phyloP scores from a whole-genome alignment of 2,329 filamentous ascomycete genomes.

The Coniochaeta ligniaria region DNA sequence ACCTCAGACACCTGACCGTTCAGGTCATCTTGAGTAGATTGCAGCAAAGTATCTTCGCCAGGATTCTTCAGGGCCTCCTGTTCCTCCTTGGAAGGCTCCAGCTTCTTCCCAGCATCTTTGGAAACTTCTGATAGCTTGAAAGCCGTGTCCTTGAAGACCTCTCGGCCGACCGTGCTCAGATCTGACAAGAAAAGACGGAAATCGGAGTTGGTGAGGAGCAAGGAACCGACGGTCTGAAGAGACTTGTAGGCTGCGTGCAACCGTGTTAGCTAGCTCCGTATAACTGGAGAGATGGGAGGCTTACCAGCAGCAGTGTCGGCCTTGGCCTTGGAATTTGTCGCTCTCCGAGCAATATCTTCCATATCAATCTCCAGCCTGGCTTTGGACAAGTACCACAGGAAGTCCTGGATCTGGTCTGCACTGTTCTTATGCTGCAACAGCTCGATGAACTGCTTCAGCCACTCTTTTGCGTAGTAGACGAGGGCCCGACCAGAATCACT shows the following conservation, averaged over 20 bases:
- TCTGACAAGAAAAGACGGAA: conserved; percentile 84
- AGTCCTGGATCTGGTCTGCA: conserved; percentile 81
- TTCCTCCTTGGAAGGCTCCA: conserved; percentile 62
- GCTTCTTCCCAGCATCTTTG: conserved; percentile 62
- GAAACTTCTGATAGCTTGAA: conserved; percentile 72
- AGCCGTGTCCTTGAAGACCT: conserved; percentile 83
- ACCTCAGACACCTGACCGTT: conserved; percentile 49
- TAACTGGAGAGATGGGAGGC: conserved; percentile 11
- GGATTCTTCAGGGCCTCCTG: conserved; percentile 44
- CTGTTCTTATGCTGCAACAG: conserved; percentile 76
- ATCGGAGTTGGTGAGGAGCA: conserved; percentile 85
- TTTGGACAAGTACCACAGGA: conserved; percentile 77
- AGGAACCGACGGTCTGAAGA: conserved; percentile 70
- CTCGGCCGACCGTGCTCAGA: conserved; percentile 67
- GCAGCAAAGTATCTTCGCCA: conserved; percentile 37
- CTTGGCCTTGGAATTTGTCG: conserved; percentile 54
- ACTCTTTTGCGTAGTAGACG: conserved; percentile 63
- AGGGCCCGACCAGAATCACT: conserved; percentile 72
- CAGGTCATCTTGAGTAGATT: conserved; percentile 57
- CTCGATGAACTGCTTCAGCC: conserved; percentile 74
- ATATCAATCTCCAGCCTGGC: conserved; percentile 65
- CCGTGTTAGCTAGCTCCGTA: conserved; percentile 9
- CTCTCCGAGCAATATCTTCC: conserved; percentile 53
- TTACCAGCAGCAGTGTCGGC: conserved; percentile 66
- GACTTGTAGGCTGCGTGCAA: conserved; percentile 62